Base-by-base conservation (phyloP, 257 asterid species). In the Nicotiana benthamiana region DNA sequence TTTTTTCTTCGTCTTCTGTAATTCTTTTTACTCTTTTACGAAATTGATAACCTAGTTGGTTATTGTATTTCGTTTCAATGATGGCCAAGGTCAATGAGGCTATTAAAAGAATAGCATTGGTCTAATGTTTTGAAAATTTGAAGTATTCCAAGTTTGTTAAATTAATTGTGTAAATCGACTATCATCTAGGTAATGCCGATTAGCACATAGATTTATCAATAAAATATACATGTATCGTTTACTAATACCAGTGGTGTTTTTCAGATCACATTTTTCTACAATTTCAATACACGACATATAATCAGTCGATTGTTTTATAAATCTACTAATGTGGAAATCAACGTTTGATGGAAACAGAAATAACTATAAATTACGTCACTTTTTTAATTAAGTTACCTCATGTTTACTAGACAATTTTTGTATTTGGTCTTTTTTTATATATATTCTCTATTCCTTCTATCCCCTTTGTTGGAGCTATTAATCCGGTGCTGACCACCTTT, bases 211-310 rank as follows among this genome's bases (percentile, higher is more conserved):
- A 68, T 7, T 65, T 36, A 68, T 11, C 27, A 6, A 68, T 40
- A 22, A 70, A 70, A 68, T 40, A 36, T 11, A 56, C 26, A 56
- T 18, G 26, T 17, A 18, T n/a, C 62, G 8, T 18, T 56, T 56
- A 56, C 62, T 6, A 18, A 18, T 56, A 56, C n/a, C 56, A 56
- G 26, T 80, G n/a, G 57, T 80, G 81, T 62, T 67, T 54, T 34
- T 80, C 60, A 75, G 66, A 83, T 80, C 81, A 62, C 65, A 68
- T 61, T 53, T 80, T 80, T 83, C 65, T 36, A 63, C 64, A 53
- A 52, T 74, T 83, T 74, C 80, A 83, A 79, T 32, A 34, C 43
- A 75, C 63, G 48, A 67, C 75, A 20, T 53, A 56, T 11, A 24
- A 28, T 6, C 11, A 64, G 5, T 4, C 5, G 11, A 70, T 20